These are phyloP conservation scores for Nidula microcarpa DNA, from an alignment of 768 basidiomycete genomes.

Conservation along the genomic window DNA sequence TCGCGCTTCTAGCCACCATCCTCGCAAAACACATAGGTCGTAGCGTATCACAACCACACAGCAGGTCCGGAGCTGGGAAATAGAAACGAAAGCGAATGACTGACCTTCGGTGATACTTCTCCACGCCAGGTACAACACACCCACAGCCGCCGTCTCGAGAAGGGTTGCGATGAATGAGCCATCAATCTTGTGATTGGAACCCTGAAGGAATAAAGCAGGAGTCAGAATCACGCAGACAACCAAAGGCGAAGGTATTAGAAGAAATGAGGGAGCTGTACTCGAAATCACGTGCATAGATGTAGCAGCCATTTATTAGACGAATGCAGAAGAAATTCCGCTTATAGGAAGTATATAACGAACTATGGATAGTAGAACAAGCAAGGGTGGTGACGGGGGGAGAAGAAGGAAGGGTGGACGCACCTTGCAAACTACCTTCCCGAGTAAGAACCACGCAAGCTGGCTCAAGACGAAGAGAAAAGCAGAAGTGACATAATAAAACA, in stretches of 20 bases:
- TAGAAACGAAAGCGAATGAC: neutral
- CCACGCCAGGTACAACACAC: neutral
- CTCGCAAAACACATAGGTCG: too few species aligned
- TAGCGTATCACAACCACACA: too few species aligned
- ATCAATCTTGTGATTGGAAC: neutral
- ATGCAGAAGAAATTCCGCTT: too few species aligned
- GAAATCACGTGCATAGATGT: too few species aligned
- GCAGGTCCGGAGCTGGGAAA: too few species aligned
- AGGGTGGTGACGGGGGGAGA: neutral
- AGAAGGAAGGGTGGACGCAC: slow-evolving; percentile 18
- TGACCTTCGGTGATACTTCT: neutral
- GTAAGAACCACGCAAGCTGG: slow-evolving; percentile 82
- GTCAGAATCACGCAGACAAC: neutral
- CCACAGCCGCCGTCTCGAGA: neutral
- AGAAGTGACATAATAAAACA: slow-evolving; percentile 74
- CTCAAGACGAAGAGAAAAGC: slow-evolving; percentile 75
- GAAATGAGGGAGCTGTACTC: too few species aligned
- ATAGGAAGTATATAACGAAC: too few species aligned
- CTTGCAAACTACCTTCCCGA: slow-evolving; percentile 75
- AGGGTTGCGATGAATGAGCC: neutral
- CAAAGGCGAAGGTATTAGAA: too few species aligned
- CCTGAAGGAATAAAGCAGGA: neutral
- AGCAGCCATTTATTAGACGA: too few species aligned
- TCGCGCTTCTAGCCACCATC: too few species aligned
- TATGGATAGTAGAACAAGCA: too few species aligned